phyloP scores from a whole-genome alignment of 2,329 filamentous ascomycete genomes.

The Metarhizium humberi region DNA sequence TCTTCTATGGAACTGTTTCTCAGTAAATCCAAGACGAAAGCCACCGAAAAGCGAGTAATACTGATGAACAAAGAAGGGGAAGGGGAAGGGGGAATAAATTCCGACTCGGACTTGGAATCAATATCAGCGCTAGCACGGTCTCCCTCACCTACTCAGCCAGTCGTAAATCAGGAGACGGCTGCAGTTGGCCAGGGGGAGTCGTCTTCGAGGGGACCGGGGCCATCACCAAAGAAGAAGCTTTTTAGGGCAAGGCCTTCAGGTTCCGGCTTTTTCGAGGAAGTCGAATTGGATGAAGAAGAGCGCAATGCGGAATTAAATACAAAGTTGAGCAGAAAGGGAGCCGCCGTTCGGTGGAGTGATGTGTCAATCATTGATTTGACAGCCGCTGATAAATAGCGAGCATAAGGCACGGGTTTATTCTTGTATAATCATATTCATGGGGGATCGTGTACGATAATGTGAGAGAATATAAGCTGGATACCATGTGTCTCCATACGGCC shows the following conservation, averaged over 20 bases:
- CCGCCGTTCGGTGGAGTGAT: conserved; percentile 20
- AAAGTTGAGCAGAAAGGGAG: conserved; percentile 8
- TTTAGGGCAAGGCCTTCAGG: conserved; percentile 27
- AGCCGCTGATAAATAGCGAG: not conserved
- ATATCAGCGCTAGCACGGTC: not conserved
- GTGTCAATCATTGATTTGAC: conserved; percentile 25
- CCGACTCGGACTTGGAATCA: conserved; percentile 10
- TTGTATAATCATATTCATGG: not conserved
- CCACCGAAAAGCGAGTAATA: not conserved
- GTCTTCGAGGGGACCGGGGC: not conserved
- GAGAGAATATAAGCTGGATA: not conserved
- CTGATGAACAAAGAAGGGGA: not conserved
- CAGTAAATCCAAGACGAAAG: not conserved
- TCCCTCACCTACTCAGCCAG: not conserved
- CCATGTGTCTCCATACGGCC: not conserved
- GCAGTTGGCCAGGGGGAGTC: conserved; percentile 3
- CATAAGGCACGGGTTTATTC: not conserved
- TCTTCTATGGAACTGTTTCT: conserved; percentile 22
- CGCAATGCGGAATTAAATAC: conserved; percentile 14
- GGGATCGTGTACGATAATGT: not conserved
- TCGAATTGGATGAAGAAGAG: conserved; percentile 17
- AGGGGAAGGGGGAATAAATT: conserved; percentile 3
- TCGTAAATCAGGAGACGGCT: not conserved
- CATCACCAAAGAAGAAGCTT: conserved; percentile 26
- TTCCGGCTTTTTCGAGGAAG: conserved; percentile 29